Evolutionary conservation across 371 early-diverging fungal species (phyloP), one percentile per base, ranked within the genome.

Genomic region (Apophysomyces ossiformis): DNA sequence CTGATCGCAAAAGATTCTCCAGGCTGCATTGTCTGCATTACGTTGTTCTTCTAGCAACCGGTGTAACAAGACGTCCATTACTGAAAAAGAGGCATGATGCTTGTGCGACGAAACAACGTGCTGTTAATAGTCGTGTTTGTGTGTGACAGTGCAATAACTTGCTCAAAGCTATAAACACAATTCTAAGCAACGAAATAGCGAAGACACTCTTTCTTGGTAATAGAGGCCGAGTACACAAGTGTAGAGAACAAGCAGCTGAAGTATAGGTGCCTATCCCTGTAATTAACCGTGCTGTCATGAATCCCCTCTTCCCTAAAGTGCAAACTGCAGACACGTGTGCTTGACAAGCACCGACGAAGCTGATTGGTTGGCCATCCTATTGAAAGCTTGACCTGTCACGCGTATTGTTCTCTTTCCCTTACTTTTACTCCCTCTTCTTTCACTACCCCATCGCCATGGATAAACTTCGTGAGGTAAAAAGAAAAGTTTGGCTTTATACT

Each of bases 391-490:
- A 50, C 21, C 54, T 50, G 54, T 50, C 54, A 50, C 54, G 54
- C 54, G 21, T 50, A 16, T 50, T 50, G 54, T 21, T 26, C 32
- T 26, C 21, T n/a, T 50, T 50, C 21, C 54, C 54, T 50, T 18
- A 50, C n/a, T 50, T 50, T 50, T 50, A 50, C 54, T 50, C 54
- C 54, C 21, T 21, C 21, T 50, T 43, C 37, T 44, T 39, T 56
- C 37, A 5, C 13, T 26, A 21, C 21, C 54, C 54, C 21, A 50
- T 21, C 54, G 67, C 56, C 54, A 77, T 79, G 79, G 79, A 79
- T 7, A 79, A 73, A 60, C 58, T 79, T 69, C 77, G 77, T 45
- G 77, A 79, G 67, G 80, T 79, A 73, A 50, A 50, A 50, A 21
- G 41, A 13, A 41, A 41, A 5, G 41, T 11, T 26, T 26, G 32